Base-by-base conservation (phyloP, 108 stramenopile species). In the Pseudonitzschia multistriata region DNA sequence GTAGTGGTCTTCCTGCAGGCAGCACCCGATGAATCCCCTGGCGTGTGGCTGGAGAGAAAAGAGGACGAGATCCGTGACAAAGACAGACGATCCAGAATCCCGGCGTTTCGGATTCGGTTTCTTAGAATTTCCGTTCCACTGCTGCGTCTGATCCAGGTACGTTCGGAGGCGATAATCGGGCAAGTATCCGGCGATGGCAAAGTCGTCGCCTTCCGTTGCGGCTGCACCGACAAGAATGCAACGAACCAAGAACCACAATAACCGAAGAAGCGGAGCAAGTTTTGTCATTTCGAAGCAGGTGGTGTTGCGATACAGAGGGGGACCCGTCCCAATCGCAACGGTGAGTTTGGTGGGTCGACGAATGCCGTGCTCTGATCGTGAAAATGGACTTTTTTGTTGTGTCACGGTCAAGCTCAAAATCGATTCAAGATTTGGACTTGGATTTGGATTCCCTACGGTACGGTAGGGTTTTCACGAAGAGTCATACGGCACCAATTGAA, bases 41-140 rank as follows among this genome's bases (percentile, higher is more conserved):
- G 35, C 11, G 49, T 74, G 67, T 24, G 86, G 81, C 37, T 80
- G 71, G 39, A 86, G 61, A 14, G 85, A 86, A 54, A 88, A 92
- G 25, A 92, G 64, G 49, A 87, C 81, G 29, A 92, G 40, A 70
- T 92, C 90, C 6, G 90, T 83, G 33, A 88, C 70, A 25, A 72
- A 45, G 14, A 63, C 7, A 17, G 84, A 21, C 36, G 35, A 39
- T 45, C n/a, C n/a, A n/a, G n/a, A n/a, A n/a, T 37, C 6, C 37
- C 8, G 37, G 5, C 6, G 37, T 37, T 37, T 5, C 11, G 10
- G 67, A 11, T 82, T 76, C 28, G 69, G 57, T 30, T 83, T 83
- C 53, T n/a, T n/a, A n/a, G n/a, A n/a, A n/a, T 59, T 87, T n/a
- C 19, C 10, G 0, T 21, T 30, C 35, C 13, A 11, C 28, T 13